Evolutionary conservation across 768 basidiomycete species (phyloP).

Genomic region (Boletales sp.): DNA sequence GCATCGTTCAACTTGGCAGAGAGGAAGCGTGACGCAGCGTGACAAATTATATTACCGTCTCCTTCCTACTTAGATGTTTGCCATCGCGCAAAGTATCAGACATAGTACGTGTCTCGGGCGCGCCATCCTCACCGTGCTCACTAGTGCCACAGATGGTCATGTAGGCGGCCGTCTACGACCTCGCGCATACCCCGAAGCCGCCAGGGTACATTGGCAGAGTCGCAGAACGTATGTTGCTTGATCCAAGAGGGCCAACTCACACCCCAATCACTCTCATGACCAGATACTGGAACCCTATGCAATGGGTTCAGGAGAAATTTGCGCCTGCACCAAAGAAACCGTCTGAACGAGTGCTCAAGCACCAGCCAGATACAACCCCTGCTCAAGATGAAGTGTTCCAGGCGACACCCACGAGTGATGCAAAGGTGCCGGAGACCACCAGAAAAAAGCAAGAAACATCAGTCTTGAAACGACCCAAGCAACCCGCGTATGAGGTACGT

Average conservation of each 20-base stretch:
- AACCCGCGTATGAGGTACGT: conserved; percentile 29
- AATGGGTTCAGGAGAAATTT: conserved; percentile 63
- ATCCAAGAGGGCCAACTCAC: neutral
- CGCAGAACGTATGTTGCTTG: conserved; percentile 42
- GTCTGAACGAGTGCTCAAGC: conserved; percentile 41
- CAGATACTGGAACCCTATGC: conserved; percentile 55
- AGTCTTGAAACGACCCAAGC: conserved; percentile 16
- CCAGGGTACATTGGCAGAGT: conserved; percentile 33
- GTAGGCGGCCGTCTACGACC: conserved; percentile 11
- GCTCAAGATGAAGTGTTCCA: conserved; percentile 44
- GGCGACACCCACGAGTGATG: conserved; percentile 22
- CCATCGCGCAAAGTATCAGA: conserved; percentile 22
- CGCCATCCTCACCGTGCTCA: neutral
- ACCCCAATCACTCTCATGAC: conserved; percentile 14
- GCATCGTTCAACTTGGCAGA: conserved; percentile 33
- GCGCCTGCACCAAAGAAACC: conserved; percentile 43
- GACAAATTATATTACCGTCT: conserved; percentile 20
- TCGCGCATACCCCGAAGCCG: conserved; percentile 1
- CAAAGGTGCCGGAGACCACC: conserved; percentile 10
- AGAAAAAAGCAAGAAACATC: conserved; percentile 16
- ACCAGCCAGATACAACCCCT: conserved; percentile 14
- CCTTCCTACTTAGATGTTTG: conserved; percentile 17
- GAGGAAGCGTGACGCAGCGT: conserved; percentile 12
- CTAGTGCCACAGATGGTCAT: conserved; percentile 9
- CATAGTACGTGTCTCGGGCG: conserved; percentile 14